Percentiles rank a stretch among this genome's conserved stretches.
phyloP scores from a whole-genome alignment of 176 grass and related monocot species.

The Coix lacrymajobi region DNA sequence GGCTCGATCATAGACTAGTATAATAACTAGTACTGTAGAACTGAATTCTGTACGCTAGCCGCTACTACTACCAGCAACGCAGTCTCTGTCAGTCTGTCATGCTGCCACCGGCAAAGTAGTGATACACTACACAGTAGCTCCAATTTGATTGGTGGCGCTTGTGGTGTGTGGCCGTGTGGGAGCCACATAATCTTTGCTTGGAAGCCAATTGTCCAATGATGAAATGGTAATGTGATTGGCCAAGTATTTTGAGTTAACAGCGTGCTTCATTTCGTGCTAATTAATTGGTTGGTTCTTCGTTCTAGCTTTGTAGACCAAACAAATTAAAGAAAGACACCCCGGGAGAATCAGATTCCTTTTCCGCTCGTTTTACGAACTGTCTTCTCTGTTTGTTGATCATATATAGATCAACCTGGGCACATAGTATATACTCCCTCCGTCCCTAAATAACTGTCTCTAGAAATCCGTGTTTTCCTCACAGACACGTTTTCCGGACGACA shows the following conservation, averaged over 20 bases:
- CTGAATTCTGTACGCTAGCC: too few relatives aligned
- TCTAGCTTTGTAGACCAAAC: too few relatives aligned
- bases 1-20: not conserved
- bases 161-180: not conserved
- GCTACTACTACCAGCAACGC: not conserved
- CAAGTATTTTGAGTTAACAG: not conserved
- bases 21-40: not conserved
- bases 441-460: too few relatives aligned
- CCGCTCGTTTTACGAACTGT: not conserved
- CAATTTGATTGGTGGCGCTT: not conserved
- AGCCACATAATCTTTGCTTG: not conserved
- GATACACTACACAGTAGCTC: too few relatives aligned
- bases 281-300: too few relatives aligned
- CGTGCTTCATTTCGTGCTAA: too few relatives aligned
- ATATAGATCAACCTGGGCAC: too few relatives aligned
- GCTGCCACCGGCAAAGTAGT: not conserved
- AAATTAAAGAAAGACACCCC: too few relatives aligned
- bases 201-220: not conserved
- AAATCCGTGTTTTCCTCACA: too few relatives aligned
- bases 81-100: not conserved
- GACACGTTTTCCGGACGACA: too few relatives aligned
- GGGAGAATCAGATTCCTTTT: not conserved
- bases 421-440: too few relatives aligned
- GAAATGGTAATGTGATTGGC: not conserved
- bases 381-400: not conserved